These are phyloP conservation scores for Verticillium zaregamsianum DNA, from an alignment of 2,329 filamentous ascomycete genomes.

Conservation along the genomic window DNA sequence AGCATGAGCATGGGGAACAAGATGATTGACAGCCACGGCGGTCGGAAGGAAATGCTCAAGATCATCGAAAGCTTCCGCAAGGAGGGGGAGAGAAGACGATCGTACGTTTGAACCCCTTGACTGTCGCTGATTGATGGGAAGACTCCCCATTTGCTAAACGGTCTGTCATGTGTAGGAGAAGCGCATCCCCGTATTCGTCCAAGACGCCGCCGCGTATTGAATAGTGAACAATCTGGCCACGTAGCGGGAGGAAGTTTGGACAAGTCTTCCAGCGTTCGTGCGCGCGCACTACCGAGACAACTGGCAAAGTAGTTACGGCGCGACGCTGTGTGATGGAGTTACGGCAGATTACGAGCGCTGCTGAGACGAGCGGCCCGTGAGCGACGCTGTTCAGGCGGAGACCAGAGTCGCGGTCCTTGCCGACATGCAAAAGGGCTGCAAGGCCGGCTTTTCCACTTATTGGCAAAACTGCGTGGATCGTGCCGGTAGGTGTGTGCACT, in stretches of 20 bases:
- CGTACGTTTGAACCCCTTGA: conserved; percentile 50
- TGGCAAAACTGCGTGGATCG: neutral
- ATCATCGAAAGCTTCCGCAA: conserved; percentile 84
- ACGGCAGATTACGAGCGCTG: no score
- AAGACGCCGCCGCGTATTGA: conserved; percentile 40
- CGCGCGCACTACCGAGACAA: no score
- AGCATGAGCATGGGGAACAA: conserved; percentile 91
- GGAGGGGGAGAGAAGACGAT: conserved; percentile 79
- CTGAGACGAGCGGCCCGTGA: no score
- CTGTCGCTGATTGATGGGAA: neutral
- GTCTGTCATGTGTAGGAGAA: conserved; percentile 17
- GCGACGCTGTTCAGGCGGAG: no score
- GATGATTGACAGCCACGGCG: conserved; percentile 73
- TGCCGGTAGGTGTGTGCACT: neutral
- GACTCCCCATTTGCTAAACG: neutral
- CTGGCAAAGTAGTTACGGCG: no score
- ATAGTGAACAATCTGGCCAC: conserved; percentile 16
- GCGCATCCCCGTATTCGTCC: conserved; percentile 29
- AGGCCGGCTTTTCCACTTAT: no score
- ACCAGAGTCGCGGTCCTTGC: no score
- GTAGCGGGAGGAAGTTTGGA: neutral
- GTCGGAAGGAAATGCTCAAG: conserved; percentile 84
- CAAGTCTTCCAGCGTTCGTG: neutral
- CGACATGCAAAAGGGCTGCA: no score
- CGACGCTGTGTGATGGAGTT: no score